Evolutionary conservation across 225 moss, liverwort and hornwort genomes (phyloP), one percentile per base, ranked within the genome.

Genomic region (Polytrichum formosum): DNA sequence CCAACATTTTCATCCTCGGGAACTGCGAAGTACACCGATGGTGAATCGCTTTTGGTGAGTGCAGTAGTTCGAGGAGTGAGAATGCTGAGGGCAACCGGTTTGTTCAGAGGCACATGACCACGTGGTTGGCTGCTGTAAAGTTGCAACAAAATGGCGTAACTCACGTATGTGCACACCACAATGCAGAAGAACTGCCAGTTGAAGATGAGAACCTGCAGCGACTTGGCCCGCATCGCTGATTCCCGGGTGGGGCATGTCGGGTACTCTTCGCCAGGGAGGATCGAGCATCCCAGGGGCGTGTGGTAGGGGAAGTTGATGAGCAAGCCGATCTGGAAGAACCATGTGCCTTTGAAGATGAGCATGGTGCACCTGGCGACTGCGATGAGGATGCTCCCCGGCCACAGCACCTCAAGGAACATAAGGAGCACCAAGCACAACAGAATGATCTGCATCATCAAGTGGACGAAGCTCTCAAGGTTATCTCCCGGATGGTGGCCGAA

Each of bases 281-380:
- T 88, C 66, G 65, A 67, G 53, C 95, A 95, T 23, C 92, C 91
- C 1, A 76, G 2, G 18, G 95, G 95, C 19, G 86, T 80, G 28
- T 76, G 74, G 26, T 79, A 83, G 2, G 86, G 80, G 37, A 75
- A 69, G 65, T 90, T 76, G 26, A 95, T 61, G n/a, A 95, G 65
- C 23, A 90, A 71, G 4, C 95, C 95, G 5, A 93, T 95, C 27
- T 95, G 88, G 37, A 88, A 87, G 37, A 95, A 95, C 95, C 95
- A 95, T 8, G 88, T 88, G 66, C 95, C 95, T 70, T 95, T 95
- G 53, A 91, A 81, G 19, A 76, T 65, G 19, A 95, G 82, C 74
- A 88, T 81, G 84, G 90, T 88, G 28, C 89, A 80, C 55, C 95
- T 67, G 1, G 74, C 92, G 17, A 83, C 66, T 7, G 92, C 79